Percentiles rank a stretch among this genome's conserved stretches.
phyloP scores from a whole-genome alignment of 139 green algal species.

The Bryopsis sp. region DNA sequence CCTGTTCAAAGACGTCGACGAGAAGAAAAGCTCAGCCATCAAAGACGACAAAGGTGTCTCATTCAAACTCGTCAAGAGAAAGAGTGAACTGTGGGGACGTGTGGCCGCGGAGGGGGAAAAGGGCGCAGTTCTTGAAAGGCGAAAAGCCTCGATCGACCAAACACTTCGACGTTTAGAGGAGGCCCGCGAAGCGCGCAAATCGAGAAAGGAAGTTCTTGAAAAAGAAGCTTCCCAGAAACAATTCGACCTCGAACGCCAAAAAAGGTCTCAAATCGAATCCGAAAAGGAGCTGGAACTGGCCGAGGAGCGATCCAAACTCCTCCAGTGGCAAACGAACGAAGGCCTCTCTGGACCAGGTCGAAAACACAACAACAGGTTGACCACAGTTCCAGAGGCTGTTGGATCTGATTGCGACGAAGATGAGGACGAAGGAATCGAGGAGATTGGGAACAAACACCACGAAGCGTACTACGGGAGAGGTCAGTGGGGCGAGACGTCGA shows the following conservation, averaged over 20 bases:
- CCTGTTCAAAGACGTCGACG: slow-evolving; percentile 37
- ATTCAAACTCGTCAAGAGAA: slow-evolving; percentile 26
- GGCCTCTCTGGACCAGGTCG: background rate
- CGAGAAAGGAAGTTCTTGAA: slow-evolving; percentile 24
- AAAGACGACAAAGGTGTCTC: slow-evolving; percentile 18
- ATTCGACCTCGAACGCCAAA: slow-evolving; percentile 34
- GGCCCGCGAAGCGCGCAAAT: slow-evolving; percentile 22
- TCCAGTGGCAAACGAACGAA: slow-evolving; percentile 11
- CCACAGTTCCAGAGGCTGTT: slow-evolving; percentile 1
- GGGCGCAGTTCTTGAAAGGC: slow-evolving; percentile 18
- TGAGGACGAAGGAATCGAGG: slow-evolving; percentile 18
- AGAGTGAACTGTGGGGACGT: slow-evolving; percentile 32
- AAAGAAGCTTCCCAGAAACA: slow-evolving; percentile 32
- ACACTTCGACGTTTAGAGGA: slow-evolving; percentile 29
- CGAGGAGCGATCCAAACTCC: slow-evolving; percentile 31
- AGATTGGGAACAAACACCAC: too few species aligned
- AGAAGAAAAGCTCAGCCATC: slow-evolving; percentile 30
- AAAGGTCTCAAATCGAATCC: slow-evolving; percentile 30
- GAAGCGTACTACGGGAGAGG: too few species aligned
- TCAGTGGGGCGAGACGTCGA: too few species aligned
- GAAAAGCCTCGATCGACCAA: slow-evolving; percentile 38
- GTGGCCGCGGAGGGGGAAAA: slow-evolving; percentile 28
- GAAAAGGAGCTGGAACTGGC: slow-evolving; percentile 37
- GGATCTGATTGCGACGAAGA: slow-evolving; percentile 49
- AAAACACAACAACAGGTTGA: background rate